Percentiles rank a stretch among this genome's conserved stretches.
These are phyloP conservation scores for Paecilomyces sp. DNA, from an alignment of 2,329 filamentous ascomycete species.

Conservation along the genomic window DNA sequence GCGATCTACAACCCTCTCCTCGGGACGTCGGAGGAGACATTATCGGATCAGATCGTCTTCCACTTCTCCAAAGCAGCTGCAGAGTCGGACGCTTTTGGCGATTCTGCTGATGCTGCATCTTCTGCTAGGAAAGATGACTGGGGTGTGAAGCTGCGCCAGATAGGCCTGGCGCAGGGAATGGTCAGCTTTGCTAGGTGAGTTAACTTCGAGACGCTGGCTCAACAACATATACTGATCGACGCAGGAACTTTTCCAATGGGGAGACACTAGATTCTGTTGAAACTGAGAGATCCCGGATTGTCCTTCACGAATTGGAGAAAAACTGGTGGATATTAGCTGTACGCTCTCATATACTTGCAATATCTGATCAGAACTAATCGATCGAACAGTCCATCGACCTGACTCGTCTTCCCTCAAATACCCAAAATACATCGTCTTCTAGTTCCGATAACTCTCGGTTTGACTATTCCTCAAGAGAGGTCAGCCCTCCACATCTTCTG, in stretches of 20 bases:
- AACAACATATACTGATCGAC: constrained; percentile 8
- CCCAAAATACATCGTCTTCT: constrained; percentile 35
- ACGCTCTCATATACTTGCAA: constrained; percentile 14
- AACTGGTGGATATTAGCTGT: constrained; percentile 96
- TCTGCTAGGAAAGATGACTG: constrained; percentile 53
- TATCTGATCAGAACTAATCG: constrained; percentile 4
- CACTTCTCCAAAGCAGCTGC: constrained; percentile 57
- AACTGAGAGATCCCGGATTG: constrained; percentile 78
- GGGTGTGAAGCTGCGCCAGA: constrained; percentile 83
- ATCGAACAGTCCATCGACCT: constrained; percentile 65
- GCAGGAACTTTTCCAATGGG: constrained; percentile 71
- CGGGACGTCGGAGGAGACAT: constrained; percentile 62
- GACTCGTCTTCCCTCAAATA: constrained; percentile 59
- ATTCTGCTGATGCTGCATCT: constrained; percentile 8
- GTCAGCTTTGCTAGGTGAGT: constrained; percentile 72
- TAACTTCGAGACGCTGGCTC: constrained; percentile 9
- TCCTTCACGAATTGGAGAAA: constrained; percentile 78
- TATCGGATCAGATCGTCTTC: constrained; percentile 83
- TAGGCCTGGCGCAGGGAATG: constrained; percentile 95
- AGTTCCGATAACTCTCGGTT: constrained; percentile 40
- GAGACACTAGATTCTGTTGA: constrained; percentile 76
- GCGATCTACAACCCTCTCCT: constrained; percentile 91
- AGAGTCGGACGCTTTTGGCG: not conserved
- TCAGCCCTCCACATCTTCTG: constrained; percentile 73
- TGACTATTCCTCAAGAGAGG: constrained; percentile 85